A percentile compares a stretch with the other conserved stretches of the same genome.
Evolutionary conservation across 768 basidiomycete genomes (phyloP).

Genomic region (Amanita jacksonii): DNA sequence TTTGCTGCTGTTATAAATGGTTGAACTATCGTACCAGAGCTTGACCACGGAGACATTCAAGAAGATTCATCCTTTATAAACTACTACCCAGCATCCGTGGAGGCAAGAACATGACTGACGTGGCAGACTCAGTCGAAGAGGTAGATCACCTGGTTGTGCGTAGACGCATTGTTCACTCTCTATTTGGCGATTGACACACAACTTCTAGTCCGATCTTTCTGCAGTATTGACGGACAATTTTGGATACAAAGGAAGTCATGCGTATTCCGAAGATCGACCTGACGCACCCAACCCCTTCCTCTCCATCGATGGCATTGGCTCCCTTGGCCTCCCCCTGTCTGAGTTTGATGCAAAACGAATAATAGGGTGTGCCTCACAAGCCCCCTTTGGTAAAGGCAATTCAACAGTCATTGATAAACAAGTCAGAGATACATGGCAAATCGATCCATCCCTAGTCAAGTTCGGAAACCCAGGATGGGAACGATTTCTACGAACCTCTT

Average conservation of each 20-base stretch:
- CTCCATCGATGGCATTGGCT: slow-evolving; percentile 27
- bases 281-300: slow-evolving; percentile 33
- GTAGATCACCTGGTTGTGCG: no score
- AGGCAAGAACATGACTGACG: no score
- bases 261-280: slow-evolving; percentile 11
- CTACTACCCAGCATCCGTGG: no score
- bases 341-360: slow-evolving; percentile 29
- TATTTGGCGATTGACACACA: no score
- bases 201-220: not conserved
- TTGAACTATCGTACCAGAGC: no score
- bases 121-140: no score
- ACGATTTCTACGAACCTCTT: not conserved
- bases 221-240: not conserved
- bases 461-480: slow-evolving; percentile 18
- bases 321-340: slow-evolving; percentile 34
- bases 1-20: no score
- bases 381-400: slow-evolving; percentile 26
- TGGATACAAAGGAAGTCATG: slow-evolving; percentile 3
- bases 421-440: slow-evolving; percentile 26
- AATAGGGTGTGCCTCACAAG: slow-evolving; percentile 24
- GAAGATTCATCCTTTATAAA: no score
- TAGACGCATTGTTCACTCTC: no score
- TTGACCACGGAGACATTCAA: no score
- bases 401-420: slow-evolving; percentile 19
- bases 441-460: slow-evolving; percentile 17